Percentiles rank a stretch among this genome's conserved stretches.
These are phyloP conservation scores for Fusarium poae DNA, from an alignment of 2,329 filamentous ascomycete genomes.

Conservation along the genomic window DNA sequence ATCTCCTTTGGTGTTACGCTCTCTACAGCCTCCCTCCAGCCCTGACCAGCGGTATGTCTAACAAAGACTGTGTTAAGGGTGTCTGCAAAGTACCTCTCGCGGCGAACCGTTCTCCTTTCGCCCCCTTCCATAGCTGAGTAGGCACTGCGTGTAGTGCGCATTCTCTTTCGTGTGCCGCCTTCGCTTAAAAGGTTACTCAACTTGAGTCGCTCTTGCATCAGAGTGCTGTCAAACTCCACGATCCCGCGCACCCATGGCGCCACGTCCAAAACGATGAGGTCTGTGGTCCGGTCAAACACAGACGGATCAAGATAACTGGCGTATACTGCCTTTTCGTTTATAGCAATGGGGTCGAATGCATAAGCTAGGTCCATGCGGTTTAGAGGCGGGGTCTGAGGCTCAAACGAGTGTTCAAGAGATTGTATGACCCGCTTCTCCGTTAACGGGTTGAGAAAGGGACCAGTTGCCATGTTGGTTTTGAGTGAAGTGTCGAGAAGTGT, in stretches of 20 bases:
- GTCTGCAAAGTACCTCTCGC: slow-evolving; percentile 78
- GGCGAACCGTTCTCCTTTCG: slow-evolving; percentile 72
- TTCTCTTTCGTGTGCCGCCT: slow-evolving; percentile 64
- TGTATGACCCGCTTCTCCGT: slow-evolving; percentile 53
- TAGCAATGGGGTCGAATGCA: slow-evolving; percentile 72
- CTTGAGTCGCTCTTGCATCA: slow-evolving; percentile 75
- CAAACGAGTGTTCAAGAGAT: slow-evolving; percentile 57
- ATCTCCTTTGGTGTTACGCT: slow-evolving; percentile 30
- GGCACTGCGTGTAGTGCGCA: slow-evolving; percentile 79
- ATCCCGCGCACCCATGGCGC: slow-evolving; percentile 93
- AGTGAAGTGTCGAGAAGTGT: slow-evolving; percentile 26
- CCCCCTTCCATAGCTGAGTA: slow-evolving; percentile 83
- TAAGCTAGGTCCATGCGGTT: slow-evolving; percentile 66
- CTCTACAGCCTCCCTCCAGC: slow-evolving; percentile 54
- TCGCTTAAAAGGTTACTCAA: slow-evolving; percentile 73
- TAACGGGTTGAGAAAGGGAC: slow-evolving; percentile 46
- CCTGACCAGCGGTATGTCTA: slow-evolving; percentile 70
- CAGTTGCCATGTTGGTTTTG: background rate
- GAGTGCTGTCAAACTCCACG: slow-evolving; percentile 77
- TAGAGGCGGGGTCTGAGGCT: slow-evolving; percentile 50
- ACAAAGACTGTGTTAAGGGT: slow-evolving; percentile 71
- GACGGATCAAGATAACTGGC: slow-evolving; percentile 71
- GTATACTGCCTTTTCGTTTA: slow-evolving; percentile 58
- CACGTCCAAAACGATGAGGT: slow-evolving; percentile 78
- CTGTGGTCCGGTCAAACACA: slow-evolving; percentile 79